Conservation (phyloP, 208 protist species). For the Tritrichomonas musculus region DNA sequence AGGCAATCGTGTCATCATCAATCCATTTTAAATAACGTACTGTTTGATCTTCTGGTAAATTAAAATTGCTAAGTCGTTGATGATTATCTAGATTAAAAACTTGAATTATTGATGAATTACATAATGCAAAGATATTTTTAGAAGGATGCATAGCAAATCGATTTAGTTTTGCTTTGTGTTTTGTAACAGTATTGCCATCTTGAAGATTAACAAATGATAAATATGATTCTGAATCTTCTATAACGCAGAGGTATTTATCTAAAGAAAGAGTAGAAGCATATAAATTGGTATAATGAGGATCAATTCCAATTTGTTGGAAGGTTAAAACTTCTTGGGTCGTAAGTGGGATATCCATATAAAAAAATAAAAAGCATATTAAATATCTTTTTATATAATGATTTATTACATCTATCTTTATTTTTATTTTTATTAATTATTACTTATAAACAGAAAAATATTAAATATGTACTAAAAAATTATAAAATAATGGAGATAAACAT, state of each 20-base stretch:
- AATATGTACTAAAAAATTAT: no score
- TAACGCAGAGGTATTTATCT: constrained; percentile 19
- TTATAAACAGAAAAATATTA: no score
- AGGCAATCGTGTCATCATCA: background rate
- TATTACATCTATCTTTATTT: no score
- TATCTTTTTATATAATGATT: no score
- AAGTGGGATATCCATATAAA: background rate
- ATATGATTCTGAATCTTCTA: background rate
- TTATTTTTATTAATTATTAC: no score
- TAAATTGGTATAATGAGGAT: background rate
- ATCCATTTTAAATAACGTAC: background rate
- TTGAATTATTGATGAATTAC: background rate
- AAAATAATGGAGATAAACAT: no score
- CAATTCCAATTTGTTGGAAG: background rate
- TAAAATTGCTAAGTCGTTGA: background rate
- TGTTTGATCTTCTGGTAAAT: background rate
- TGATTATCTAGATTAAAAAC: background rate
- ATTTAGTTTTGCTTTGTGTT: background rate
- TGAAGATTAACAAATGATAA: background rate
- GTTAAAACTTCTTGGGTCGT: background rate
- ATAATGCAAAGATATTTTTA: background rate
- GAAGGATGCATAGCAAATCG: background rate
- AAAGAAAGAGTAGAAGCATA: background rate
- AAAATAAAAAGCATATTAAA: no score
- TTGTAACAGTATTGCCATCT: background rate